Base-by-base conservation (phyloP, 495 filamentous ascomycete genomes). In the Neurospora sp. region DNA sequence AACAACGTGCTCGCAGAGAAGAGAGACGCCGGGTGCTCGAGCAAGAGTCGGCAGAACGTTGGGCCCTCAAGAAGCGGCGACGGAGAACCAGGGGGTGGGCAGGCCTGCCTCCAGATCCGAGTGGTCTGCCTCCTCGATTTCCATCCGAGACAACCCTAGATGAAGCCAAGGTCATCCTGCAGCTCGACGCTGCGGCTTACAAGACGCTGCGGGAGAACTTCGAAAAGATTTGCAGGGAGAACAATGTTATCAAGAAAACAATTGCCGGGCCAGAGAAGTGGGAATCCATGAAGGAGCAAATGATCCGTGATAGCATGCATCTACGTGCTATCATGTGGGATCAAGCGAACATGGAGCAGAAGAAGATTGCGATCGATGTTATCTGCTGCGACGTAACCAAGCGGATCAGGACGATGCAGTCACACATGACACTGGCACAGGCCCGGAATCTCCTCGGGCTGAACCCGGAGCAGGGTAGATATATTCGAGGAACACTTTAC, bases 311-410 rank as follows among this genome's bases (percentile, higher is more conserved):
- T 77, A 90, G 86, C 48, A 82, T 86, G 40, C 90, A 92, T 77
- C 86, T 96, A 5, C 87, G 90, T 59, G 83, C 82, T 4, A 85
- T 92, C n/a, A 92, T 94, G 76, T 86, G 83, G 78, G 83, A 79
- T 24, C 77, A 73, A 11, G 76, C 79, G 15, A 84, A 89, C 43
- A 86, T 89, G 62, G 80, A 79, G 10, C 71, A 76, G 70, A 80
- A 80, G 75, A 76, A 84, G 24, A 86, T 92, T 70, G 90, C 92
- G 1, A 83, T 96, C 9, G 93, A 96, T 81, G 86, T 93, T 36
- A 89, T 96, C 34, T 93, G 91, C 77, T 90, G 85, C n/a, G 92
- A 94, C 79, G 91, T 94, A 69, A 93, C 91, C 10, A 96, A 96
- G 80, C 84, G 90, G 34, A 91, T 94, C 85, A 86, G 93, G 45